Percentiles rank a stretch among this genome's conserved stretches.
These are phyloP conservation scores for Calycina marina DNA, from an alignment of 2,329 filamentous ascomycete genomes.

Conservation along the genomic window DNA sequence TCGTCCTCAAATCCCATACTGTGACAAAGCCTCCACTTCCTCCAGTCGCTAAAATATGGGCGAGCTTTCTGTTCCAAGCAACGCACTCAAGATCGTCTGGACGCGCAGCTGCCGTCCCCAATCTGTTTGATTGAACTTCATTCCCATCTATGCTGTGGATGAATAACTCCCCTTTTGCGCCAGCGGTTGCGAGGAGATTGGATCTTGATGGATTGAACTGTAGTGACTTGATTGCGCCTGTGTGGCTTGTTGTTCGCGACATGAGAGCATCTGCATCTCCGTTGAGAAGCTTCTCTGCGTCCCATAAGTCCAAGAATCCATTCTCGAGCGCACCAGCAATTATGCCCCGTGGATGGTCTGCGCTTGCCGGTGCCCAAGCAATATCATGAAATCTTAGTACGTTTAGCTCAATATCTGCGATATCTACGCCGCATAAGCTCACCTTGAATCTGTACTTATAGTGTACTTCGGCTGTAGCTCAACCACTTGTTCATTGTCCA, in stretches of 20 bases:
- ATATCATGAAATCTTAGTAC: slow-evolving; percentile 82
- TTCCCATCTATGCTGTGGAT: slow-evolving; percentile 83
- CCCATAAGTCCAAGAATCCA: slow-evolving; percentile 85
- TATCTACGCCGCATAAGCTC: slow-evolving; percentile 18
- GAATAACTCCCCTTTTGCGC: slow-evolving; percentile 89
- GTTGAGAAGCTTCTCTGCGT: slow-evolving; percentile 54
- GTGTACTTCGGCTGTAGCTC: slow-evolving; percentile 78
- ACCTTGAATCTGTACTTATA: slow-evolving; percentile 84
- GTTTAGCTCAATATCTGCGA: slow-evolving; percentile 5
- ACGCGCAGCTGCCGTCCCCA: slow-evolving; percentile 77
- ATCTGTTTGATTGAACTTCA: slow-evolving; percentile 63
- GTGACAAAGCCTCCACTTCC: slow-evolving; percentile 90
- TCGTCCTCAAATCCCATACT: slow-evolving; percentile 96
- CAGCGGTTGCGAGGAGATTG: slow-evolving; percentile 82
- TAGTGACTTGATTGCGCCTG: slow-evolving; percentile 79
- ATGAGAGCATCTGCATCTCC: slow-evolving; percentile 60
- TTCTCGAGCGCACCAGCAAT: slow-evolving; percentile 94
- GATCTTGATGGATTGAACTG: slow-evolving; percentile 93
- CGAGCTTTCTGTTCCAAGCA: slow-evolving; percentile 97
- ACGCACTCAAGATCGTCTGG: slow-evolving; percentile 92
- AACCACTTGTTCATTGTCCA: slow-evolving; percentile 64
- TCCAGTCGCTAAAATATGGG: slow-evolving; percentile 90
- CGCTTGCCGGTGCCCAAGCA: slow-evolving; percentile 76
- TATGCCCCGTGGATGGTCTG: slow-evolving; percentile 68
- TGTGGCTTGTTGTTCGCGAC: slow-evolving; percentile 79